These are phyloP conservation scores for Penicillium sp. DNA, from an alignment of 2,329 filamentous ascomycete species.

Conservation along the genomic window DNA sequence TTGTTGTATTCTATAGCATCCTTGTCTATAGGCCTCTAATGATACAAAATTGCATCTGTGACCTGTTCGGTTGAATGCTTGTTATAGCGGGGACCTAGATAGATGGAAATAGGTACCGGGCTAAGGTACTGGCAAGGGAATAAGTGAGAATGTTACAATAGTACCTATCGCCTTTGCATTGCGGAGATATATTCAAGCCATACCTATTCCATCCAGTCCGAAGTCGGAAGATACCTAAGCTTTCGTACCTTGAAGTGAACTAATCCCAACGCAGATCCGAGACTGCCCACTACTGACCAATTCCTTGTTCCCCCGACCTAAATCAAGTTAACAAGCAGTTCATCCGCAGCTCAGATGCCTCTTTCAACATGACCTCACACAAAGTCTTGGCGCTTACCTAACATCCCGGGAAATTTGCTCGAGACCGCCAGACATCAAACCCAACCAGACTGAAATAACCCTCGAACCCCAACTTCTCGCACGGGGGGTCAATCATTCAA, in stretches of 20 bases:
- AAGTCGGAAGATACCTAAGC: too few species aligned
- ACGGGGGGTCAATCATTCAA: constrained; percentile 8
- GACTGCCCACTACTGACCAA: too few species aligned
- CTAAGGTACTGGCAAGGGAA: too few species aligned
- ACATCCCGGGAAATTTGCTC: constrained; percentile 23
- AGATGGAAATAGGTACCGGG: too few species aligned
- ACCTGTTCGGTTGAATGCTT: too few species aligned
- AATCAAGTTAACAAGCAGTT: too few species aligned
- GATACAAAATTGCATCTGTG: neutral
- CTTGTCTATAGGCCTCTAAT: neutral
- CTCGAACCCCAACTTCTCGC: constrained; percentile 6
- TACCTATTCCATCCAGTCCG: neutral
- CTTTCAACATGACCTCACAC: constrained; percentile 9
- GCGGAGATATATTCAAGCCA: neutral
- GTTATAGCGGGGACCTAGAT: too few species aligned
- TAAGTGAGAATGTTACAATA: too few species aligned
- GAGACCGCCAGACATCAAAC: constrained; percentile 15
- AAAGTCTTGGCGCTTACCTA: constrained; percentile 18
- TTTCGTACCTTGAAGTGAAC: too few species aligned
- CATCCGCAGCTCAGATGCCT: neutral
- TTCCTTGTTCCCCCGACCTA: too few species aligned
- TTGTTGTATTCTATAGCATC: neutral
- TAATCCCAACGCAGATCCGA: too few species aligned
- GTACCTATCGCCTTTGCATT: too few species aligned
- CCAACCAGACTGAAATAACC: constrained; percentile 12